Percentiles rank a stretch among this genome's conserved stretches.
Evolutionary conservation across 495 filamentous ascomycete species (phyloP).

Genomic region (Neurospora terricola): DNA sequence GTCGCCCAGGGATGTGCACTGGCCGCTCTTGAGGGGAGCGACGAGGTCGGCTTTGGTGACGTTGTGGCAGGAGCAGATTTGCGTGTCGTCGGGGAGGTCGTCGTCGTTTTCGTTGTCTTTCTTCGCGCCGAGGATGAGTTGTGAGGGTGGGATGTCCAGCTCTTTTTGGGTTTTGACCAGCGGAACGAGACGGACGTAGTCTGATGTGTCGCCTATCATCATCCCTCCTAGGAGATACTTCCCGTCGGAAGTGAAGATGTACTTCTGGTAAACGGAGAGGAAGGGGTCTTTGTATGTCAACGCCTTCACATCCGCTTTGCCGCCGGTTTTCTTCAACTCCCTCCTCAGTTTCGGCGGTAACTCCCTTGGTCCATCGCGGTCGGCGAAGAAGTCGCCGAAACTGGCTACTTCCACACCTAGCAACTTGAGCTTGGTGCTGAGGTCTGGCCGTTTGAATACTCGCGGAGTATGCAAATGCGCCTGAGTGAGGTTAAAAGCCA

Average conservation of each 20-base stretch:
- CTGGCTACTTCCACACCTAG: conserved; percentile 91
- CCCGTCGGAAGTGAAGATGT: conserved; percentile 83
- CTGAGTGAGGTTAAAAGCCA: conserved; percentile 91
- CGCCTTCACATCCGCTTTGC: conserved; percentile 61
- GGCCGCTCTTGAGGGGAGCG: conserved; percentile 64
- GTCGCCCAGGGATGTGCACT: conserved; percentile 76
- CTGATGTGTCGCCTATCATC: conserved; percentile 95
- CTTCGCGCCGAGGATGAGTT: conserved; percentile 81
- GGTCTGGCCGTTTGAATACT: conserved; percentile 73
- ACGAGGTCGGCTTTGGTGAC: conserved; percentile 82
- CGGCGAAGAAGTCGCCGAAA: conserved; percentile 95
- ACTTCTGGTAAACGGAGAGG: conserved; percentile 92
- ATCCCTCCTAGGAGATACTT: conserved; percentile 92
- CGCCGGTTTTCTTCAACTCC: conserved; percentile 28
- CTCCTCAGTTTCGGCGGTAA: conserved; percentile 46
- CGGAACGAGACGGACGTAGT: conserved; percentile 92
- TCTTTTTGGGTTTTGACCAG: conserved; percentile 83
- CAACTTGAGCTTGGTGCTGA: conserved; percentile 91
- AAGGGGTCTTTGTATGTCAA: conserved; percentile 92
- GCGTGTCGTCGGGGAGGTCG: conserved; percentile 64
- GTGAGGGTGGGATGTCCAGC: conserved; percentile 72
- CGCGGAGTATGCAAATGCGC: conserved; percentile 58
- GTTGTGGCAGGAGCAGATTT: conserved; percentile 95
- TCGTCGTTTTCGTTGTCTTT: conserved; percentile 63
- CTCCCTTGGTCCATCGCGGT: conserved; percentile 74